These are phyloP conservation scores for Alternaria longipes DNA, from an alignment of 2,329 filamentous ascomycete genomes.

Conservation along the genomic window DNA sequence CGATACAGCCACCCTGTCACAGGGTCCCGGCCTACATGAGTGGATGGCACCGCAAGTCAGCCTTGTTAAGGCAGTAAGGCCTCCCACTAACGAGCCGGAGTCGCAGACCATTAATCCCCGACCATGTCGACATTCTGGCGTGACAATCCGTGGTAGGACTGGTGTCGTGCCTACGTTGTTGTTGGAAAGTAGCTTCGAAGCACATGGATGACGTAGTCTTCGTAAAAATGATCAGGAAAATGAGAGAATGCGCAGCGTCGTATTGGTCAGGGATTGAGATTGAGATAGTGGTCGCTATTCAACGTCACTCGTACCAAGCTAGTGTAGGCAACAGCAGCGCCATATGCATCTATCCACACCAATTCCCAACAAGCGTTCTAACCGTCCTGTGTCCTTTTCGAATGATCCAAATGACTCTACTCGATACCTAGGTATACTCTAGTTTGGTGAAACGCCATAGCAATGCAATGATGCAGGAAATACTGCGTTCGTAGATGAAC, in stretches of 20 bases:
- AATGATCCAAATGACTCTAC: constrained; percentile 23
- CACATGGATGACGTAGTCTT: constrained; percentile 1
- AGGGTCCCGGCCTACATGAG: constrained; percentile 13
- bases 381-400: constrained; percentile 11
- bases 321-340: constrained; percentile 34
- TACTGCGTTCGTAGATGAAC: constrained; percentile 5
- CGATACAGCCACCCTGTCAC: constrained; percentile 10
- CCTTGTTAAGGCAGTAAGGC: constrained; percentile 45
- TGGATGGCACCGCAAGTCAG: constrained; percentile 39
- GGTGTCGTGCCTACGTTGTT: constrained; percentile 13
- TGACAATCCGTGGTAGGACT: constrained; percentile 28
- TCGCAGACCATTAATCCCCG: constrained; percentile 36
- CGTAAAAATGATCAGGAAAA: background rate
- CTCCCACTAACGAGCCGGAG: constrained; percentile 43
- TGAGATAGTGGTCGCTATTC: constrained; percentile 11
- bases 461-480: constrained; percentile 27
- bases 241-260: background rate
- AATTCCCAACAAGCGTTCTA: constrained; percentile 30
- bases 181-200: background rate
- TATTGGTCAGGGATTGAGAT: background rate
- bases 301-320: constrained; percentile 29
- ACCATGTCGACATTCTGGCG: constrained; percentile 29
- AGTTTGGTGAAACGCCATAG: constrained; percentile 31
- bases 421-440: constrained; percentile 16
- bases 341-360: constrained; percentile 33